phyloP scores from a whole-genome alignment of 306 rosid species.

The Trifolium dubium region DNA sequence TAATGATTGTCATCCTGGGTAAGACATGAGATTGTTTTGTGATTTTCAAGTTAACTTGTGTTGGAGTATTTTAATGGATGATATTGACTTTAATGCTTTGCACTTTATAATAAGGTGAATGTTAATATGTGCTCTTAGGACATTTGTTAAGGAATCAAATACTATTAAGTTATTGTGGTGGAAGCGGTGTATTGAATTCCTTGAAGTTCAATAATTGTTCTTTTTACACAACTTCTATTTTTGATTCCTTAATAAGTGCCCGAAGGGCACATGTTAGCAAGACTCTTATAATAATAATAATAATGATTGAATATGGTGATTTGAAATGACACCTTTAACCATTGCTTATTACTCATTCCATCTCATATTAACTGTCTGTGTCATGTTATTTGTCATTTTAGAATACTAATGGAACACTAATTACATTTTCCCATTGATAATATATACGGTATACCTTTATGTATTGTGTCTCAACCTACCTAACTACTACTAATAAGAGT shows the following conservation, averaged over 20 bases:
- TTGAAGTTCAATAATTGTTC: too few species aligned
- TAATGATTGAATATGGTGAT: conserved; percentile 9
- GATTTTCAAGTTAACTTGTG: background rate
- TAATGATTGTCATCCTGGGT: conserved; percentile 95
- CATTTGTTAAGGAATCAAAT: background rate
- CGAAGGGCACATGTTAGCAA: background rate
- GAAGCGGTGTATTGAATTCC: too few species aligned
- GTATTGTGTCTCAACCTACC: background rate
- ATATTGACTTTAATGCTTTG: background rate
- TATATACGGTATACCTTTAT: too few species aligned
- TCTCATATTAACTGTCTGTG: background rate
- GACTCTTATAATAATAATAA: background rate
- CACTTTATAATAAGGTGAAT: background rate
- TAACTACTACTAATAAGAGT: background rate
- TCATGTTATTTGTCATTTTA: too few species aligned
- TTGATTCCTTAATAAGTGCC: background rate
- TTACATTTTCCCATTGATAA: background rate
- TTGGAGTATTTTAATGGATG: conserved; percentile 18
- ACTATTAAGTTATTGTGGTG: too few species aligned
- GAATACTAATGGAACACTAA: background rate
- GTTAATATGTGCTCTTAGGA: background rate
- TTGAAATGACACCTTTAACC: background rate
- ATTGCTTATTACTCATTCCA: background rate
- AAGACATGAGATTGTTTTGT: conserved; percentile 22
- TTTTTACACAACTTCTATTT: too few species aligned